Evolutionary conservation across 805 yeast genomes (phyloP).

Genomic region (Ascoidea asiatica): DNA sequence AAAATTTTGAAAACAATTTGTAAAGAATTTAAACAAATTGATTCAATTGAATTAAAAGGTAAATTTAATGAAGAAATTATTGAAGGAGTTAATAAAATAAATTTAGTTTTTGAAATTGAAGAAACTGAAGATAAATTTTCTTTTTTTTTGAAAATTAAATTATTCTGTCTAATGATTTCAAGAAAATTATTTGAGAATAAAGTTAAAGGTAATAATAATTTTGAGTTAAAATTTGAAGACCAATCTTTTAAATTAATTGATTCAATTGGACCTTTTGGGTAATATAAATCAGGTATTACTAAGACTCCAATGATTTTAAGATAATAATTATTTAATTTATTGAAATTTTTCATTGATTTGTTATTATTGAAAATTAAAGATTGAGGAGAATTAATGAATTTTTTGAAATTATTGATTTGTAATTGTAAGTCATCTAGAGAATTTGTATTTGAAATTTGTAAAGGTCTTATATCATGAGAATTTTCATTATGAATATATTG

Average conservation of each 20-base stretch:
- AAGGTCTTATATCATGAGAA: conserved; percentile 55
- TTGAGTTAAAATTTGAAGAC: conserved; percentile 30
- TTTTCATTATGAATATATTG: conserved; percentile 42
- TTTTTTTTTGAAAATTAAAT: conserved; percentile 14
- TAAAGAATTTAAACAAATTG: conserved; percentile 34
- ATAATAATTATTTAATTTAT: conserved; percentile 18
- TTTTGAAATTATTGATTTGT: conserved; percentile 36
- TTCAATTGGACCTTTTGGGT: conserved; percentile 58
- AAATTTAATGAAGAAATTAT: conserved; percentile 39
- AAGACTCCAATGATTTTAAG: conserved; percentile 52
- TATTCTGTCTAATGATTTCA: conserved; percentile 35
- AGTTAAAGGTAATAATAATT: conserved; percentile 33
- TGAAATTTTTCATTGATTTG: background rate
- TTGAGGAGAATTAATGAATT: conserved; percentile 19
- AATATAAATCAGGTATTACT: conserved; percentile 55
- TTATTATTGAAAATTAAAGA: background rate
- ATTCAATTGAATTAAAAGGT: conserved; percentile 55
- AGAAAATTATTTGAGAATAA: conserved; percentile 43
- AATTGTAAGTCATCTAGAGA: conserved; percentile 26
- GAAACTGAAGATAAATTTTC: background rate
- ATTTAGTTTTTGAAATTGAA: conserved; percentile 15
- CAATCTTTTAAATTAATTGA: conserved; percentile 36
- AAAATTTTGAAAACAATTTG: conserved; percentile 22
- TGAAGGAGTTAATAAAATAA: conserved; percentile 40
- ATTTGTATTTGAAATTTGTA: conserved; percentile 36